phyloP scores from a whole-genome alignment of 257 asterid species.

The Fraxinus cuspidata region DNA sequence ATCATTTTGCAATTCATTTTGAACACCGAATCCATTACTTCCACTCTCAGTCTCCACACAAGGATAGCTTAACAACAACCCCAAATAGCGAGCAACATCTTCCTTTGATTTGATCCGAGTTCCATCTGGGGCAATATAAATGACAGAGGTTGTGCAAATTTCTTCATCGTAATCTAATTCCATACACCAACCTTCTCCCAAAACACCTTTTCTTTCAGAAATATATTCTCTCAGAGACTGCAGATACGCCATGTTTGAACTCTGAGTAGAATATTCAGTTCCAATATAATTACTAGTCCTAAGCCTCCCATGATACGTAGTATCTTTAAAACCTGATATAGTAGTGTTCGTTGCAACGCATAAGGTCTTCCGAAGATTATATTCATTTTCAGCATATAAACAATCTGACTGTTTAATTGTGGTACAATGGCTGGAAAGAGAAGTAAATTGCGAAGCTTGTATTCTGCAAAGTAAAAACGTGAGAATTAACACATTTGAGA shows the following conservation, averaged over 20 bases:
- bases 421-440: slow-evolving; percentile 39
- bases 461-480: slow-evolving; percentile 47
- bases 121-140: slow-evolving; percentile 75
- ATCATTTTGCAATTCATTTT: slow-evolving; percentile 34
- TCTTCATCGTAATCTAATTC: slow-evolving; percentile 61
- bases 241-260: slow-evolving; percentile 56
- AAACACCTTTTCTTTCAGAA: slow-evolving; percentile 60
- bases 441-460: slow-evolving; percentile 40
- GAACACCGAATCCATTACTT: slow-evolving; percentile 36
- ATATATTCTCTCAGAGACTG: slow-evolving; percentile 68
- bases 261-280: slow-evolving; percentile 34
- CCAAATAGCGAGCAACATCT: slow-evolving; percentile 76
- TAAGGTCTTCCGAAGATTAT: slow-evolving; percentile 38
- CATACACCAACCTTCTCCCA: slow-evolving; percentile 85
- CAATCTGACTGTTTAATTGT: slow-evolving; percentile 36
- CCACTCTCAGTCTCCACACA: slow-evolving; percentile 41
- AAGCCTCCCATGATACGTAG: slow-evolving; percentile 26
- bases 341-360: slow-evolving; percentile 29
- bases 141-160: slow-evolving; percentile 55
- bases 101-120: slow-evolving; percentile 63
- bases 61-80: slow-evolving; percentile 46
- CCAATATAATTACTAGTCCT: slow-evolving; percentile 35
- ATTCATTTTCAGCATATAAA: slow-evolving; percentile 33
- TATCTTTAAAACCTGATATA: slow-evolving; percentile 28
- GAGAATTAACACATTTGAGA: slow-evolving; percentile 12